Base-by-base conservation (phyloP, 78 protist species). In the Acrasis kona region DNA sequence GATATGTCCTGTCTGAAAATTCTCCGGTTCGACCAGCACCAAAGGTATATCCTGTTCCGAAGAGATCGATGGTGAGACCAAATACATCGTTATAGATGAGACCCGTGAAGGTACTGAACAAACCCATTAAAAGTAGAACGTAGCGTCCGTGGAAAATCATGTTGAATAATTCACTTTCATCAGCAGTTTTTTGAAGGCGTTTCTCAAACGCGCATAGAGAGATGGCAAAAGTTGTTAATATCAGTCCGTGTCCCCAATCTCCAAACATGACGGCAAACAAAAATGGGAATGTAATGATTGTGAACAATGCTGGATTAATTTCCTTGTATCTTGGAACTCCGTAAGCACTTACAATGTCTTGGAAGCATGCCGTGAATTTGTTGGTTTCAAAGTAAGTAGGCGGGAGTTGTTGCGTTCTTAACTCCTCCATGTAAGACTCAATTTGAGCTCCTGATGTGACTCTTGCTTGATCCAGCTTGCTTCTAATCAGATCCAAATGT, bases 191-290 rank as follows among this genome's bases (percentile, higher is more conserved):
- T n/a, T 42, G 39, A 32, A 87, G 65, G n/a, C 3, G 50, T 32
- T 30, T 34, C 28, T 38, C 80, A 39, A 81, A 36, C 39, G 30
- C 0, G 76, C 85, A 7, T 40, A 97, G 50, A n/a, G 31, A 39
- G 6, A 41, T 0, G 29, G 93, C 95, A 29, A 80, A 12, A 3
- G 88, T 58, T 7, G 89, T 35, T 73, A 97, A 41, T 57, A 96
- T 29, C 42, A 83, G 1, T 31, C 99, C 99, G 87, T 99, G 99
- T 39, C 99, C 99, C 0, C 94, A 31, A 73, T 99, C 99, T 32
- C 99, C 99, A 80, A 92, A 99, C 99, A 99, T 99, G 82, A 99
- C 93, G 34, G 97, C 99, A 32, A 98, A 99, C 27, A 99, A 84
- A 96, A 96, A 99, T 39, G 99, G 99, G 94, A 98, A 99, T 35